A percentile compares a stretch with the other conserved stretches of the same genome.
Evolutionary conservation across 2,329 filamentous ascomycete species (phyloP).

Genomic region (Metarhizium album): DNA sequence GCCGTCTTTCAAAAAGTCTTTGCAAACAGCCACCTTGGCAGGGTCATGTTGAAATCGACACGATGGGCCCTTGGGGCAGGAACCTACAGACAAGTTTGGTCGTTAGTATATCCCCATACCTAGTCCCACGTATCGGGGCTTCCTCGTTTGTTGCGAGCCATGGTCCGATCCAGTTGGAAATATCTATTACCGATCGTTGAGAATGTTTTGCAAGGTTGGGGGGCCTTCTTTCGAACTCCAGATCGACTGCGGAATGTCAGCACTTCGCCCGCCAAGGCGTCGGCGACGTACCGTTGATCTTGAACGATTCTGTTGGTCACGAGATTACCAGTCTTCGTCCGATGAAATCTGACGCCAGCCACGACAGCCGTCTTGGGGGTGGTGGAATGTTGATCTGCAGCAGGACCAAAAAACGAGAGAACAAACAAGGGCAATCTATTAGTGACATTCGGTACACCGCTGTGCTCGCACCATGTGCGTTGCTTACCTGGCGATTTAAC

Average conservation of each 20-base stretch:
- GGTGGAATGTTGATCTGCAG: conserved; percentile 48
- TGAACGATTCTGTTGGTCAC: conserved; percentile 67
- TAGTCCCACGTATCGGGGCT: conserved; percentile 26
- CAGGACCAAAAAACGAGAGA: background rate
- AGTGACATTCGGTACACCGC: background rate
- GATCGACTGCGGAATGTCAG: conserved; percentile 36
- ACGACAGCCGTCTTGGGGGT: conserved; percentile 64
- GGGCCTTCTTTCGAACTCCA: conserved; percentile 53
- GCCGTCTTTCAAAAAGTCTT: conserved; percentile 70
- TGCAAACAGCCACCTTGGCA: conserved; percentile 81
- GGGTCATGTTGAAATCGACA: conserved; percentile 81
- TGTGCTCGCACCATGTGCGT: background rate
- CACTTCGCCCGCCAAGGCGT: conserved; percentile 12
- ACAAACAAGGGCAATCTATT: background rate
- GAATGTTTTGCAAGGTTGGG: conserved; percentile 64
- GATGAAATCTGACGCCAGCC: conserved; percentile 70
- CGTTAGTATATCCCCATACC: conserved; percentile 34
- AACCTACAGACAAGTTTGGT: conserved; percentile 45
- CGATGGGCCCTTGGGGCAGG: conserved; percentile 67
- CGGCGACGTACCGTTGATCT: conserved; percentile 57
- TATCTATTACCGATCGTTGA: conserved; percentile 57
- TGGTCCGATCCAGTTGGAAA: conserved; percentile 21
- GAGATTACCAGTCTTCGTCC: conserved; percentile 81
- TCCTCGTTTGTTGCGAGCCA: conserved; percentile 10
- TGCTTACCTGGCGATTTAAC: conserved; percentile 56